Conservation (phyloP, 805 yeast species). For the Teunomyces kruisii region DNA sequence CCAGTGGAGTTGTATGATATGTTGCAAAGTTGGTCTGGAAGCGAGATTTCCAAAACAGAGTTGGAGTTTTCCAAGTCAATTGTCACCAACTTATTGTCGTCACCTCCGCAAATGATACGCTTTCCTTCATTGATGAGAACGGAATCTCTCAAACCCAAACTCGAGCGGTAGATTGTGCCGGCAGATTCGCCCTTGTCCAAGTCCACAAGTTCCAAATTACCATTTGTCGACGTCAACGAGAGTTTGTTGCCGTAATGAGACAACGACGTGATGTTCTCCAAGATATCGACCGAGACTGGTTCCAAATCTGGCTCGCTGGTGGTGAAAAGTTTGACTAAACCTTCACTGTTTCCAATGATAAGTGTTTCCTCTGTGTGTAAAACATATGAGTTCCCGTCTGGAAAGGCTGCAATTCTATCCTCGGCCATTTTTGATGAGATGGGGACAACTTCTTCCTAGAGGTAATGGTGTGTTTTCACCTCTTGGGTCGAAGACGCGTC, state of each 20-base stretch:
- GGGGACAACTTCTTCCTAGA: too few species aligned
- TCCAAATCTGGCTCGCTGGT: conserved; percentile 52
- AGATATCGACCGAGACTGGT: conserved; percentile 57
- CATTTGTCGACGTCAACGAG: conserved; percentile 40
- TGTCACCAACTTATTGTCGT: conserved; percentile 55
- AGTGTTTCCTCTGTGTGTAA: conserved; percentile 26
- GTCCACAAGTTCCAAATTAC: conserved; percentile 44
- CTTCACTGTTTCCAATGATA: conserved; percentile 53
- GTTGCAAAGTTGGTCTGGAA: conserved; percentile 56
- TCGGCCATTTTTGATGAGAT: conserved; percentile 6
- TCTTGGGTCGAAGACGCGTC: neutral
- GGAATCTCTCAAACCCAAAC: conserved; percentile 51
- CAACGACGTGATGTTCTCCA: conserved; percentile 47
- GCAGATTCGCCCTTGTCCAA: conserved; percentile 26
- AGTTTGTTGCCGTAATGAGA: conserved; percentile 20
- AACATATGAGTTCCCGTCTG: conserved; percentile 42
- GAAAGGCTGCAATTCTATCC: conserved; percentile 34
- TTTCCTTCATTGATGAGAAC: conserved; percentile 62
- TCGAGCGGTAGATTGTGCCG: conserved; percentile 44
- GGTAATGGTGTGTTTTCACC: neutral
- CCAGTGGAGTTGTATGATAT: conserved; percentile 56
- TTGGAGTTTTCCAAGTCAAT: conserved; percentile 40
- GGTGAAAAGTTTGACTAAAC: conserved; percentile 53
- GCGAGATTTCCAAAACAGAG: conserved; percentile 28
- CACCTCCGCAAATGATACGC: conserved; percentile 63